A percentile compares a stretch with the other conserved stretches of the same genome.
phyloP scores from a whole-genome alignment of 441 rosid species.

The Hura crepitans region DNA sequence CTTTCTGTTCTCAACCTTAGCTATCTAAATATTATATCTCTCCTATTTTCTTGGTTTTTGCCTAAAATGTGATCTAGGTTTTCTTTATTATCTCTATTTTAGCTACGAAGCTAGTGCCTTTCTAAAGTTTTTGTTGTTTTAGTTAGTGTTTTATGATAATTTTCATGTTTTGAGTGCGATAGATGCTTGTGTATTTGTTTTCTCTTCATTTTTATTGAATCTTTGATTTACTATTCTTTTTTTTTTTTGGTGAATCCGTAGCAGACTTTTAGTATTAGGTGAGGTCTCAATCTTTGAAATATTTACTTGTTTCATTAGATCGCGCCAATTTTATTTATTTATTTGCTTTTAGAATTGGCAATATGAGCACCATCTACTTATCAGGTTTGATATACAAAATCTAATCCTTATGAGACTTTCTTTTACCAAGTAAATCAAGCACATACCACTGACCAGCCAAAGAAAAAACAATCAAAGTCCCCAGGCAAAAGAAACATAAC shows the following conservation, averaged over 20 bases:
- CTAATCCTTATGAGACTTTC: slow-evolving; percentile 14
- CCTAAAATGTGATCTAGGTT: slow-evolving; percentile 32
- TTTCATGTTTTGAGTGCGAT: neutral
- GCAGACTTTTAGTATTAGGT: neutral
- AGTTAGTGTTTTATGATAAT: slow-evolving; percentile 11
- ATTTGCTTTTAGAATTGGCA: slow-evolving; percentile 12
- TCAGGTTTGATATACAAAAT: slow-evolving; percentile 21
- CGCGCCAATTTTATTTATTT: slow-evolving; percentile 16
- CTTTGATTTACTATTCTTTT: slow-evolving; percentile 20
- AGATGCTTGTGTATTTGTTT: neutral
- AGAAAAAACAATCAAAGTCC: no score
- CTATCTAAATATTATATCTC: slow-evolving; percentile 38
- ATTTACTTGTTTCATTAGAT: slow-evolving; percentile 25
- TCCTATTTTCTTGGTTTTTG: slow-evolving; percentile 29
- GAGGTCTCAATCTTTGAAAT: slow-evolving; percentile 19
- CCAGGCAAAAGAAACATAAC: no score
- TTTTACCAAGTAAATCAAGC: no score
- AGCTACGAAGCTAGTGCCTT: slow-evolving; percentile 14
- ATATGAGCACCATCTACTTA: slow-evolving; percentile 14
- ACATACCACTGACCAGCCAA: no score
- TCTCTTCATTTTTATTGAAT: neutral
- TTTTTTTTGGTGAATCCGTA: neutral
- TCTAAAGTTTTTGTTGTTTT: neutral
- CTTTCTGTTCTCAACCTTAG: neutral
- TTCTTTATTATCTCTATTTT: slow-evolving; percentile 24